Base-by-base conservation (phyloP, 345 rosid species). In the Durio zibethinus region DNA sequence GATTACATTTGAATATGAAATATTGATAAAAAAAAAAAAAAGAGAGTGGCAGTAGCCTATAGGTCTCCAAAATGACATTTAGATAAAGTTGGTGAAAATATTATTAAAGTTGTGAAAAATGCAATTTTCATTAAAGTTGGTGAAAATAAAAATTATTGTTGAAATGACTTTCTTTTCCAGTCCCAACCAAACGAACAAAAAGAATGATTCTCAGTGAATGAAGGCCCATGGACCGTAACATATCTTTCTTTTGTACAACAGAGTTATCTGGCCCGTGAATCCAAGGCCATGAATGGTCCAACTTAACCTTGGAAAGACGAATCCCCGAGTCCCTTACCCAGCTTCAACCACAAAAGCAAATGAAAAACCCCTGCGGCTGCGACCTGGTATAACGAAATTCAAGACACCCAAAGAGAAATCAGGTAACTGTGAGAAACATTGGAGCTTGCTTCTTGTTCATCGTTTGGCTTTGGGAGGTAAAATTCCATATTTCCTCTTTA, bases 391-490 rank as follows among this genome's bases (percentile, higher is more conserved):
- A 20, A 47, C 14, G 15, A 69, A 69, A 69, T 20, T 27, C 57
- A 27, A 29, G 25, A 23, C 5, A 16, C 1, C 25, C 4, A 2
- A 31, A 33, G 5, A 5, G 20, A 5, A 16, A 5, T 0, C 1
- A 0, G 45, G 75, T 0, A 52, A 12, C 12, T 53, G 33, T 2
- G 5, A 53, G 62, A 52, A 53, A 20, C 75, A 35, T 52, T n/a
- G 61, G 42, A 33, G 75, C n/a, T 18, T 20, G 29, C 61, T 31
- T 69, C 75, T 7, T 35, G 62, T 72, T 33, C 62, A 35, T 72
- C 75, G 45, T 72, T n/a, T 52, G 23, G 18, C 42, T 71, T 71
- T 50, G 73, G 61, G 43, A 5, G 62, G 75, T 72, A 33, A n/a
- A 71, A n/a, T 21, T 72, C 33, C 10, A 1, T 4, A 4, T 52